These are phyloP conservation scores for Candida glaebosa DNA, from an alignment of 805 yeast genomes.

Conservation along the genomic window DNA sequence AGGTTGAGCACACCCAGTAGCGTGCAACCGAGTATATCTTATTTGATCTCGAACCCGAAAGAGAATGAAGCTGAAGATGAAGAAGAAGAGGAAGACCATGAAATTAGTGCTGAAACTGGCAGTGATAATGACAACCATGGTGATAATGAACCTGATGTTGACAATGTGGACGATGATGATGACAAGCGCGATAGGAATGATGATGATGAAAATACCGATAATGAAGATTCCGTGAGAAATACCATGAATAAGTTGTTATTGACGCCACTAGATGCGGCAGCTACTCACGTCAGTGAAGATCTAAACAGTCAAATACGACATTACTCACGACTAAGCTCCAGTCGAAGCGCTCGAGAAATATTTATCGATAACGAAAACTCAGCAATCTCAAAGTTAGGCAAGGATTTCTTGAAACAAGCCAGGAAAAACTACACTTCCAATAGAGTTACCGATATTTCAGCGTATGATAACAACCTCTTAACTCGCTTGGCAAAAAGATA, in stretches of 20 bases:
- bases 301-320: conserved; percentile 8
- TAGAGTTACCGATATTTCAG: conserved; percentile 8
- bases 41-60: neutral
- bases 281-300: conserved; percentile 9
- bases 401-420: conserved; percentile 10
- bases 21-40: neutral
- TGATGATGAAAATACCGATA: conserved; percentile 2
- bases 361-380: conserved; percentile 11
- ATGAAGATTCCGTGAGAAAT: conserved; percentile 1
- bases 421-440: conserved; percentile 8
- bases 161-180: neutral
- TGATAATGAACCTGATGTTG: neutral
- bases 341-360: conserved; percentile 8
- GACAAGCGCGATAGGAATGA: conserved; percentile 3
- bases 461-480: conserved; percentile 10
- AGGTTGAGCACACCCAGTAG: neutral
- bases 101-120: neutral
- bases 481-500: conserved; percentile 9
- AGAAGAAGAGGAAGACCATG: neutral
- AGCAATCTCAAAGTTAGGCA: conserved; percentile 11
- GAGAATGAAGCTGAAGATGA: neutral
- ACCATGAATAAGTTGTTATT: neutral
- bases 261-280: neutral
- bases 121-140: neutral
- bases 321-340: conserved; percentile 2